Percentiles rank a stretch among this genome's conserved stretches.
Conservation (phyloP, 805 yeast species). For the Metschnikowia dekortorum region DNA sequence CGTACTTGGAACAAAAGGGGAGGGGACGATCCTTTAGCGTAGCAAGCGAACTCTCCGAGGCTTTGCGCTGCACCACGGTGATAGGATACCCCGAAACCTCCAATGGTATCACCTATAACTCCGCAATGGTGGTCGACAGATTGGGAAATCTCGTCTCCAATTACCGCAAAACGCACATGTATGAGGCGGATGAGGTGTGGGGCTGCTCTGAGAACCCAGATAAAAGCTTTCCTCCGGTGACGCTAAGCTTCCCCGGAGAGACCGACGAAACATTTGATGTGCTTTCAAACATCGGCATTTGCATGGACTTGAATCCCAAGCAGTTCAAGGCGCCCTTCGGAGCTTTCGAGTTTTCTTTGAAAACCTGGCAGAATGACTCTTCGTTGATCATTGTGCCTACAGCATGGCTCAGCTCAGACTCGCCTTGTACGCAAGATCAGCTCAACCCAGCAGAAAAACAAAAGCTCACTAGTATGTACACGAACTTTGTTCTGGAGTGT, state of each 20-base stretch:
- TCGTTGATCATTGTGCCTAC: conserved; percentile 70
- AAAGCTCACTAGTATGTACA: neutral
- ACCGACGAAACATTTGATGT: conserved; percentile 4
- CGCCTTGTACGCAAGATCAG: conserved; percentile 34
- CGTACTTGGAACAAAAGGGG: conserved; percentile 49
- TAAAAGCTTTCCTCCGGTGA: conserved; percentile 50
- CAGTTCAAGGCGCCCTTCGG: conserved; percentile 76
- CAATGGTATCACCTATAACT: conserved; percentile 50
- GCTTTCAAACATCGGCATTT: conserved; percentile 67
- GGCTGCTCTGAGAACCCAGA: conserved; percentile 67
- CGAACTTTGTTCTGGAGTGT: neutral
- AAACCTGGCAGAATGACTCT: conserved; percentile 44
- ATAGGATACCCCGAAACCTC: conserved; percentile 78
- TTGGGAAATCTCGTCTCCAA: conserved; percentile 55
- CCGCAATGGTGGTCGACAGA: conserved; percentile 62
- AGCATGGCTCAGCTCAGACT: conserved; percentile 71
- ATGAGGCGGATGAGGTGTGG: conserved; percentile 77
- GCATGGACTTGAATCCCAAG: conserved; percentile 92
- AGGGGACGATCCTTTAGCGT: conserved; percentile 50
- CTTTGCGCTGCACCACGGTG: conserved; percentile 58
- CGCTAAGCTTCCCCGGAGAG: conserved; percentile 30
- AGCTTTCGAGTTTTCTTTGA: conserved; percentile 63
- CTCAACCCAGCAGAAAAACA: neutral
- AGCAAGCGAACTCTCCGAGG: conserved; percentile 51
- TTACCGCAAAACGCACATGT: conserved; percentile 73